Percentiles rank a stretch among this genome's conserved stretches.
These are phyloP conservation scores for Trichoderma hamatum DNA, from an alignment of 2,329 filamentous ascomycete genomes.

Conservation along the genomic window DNA sequence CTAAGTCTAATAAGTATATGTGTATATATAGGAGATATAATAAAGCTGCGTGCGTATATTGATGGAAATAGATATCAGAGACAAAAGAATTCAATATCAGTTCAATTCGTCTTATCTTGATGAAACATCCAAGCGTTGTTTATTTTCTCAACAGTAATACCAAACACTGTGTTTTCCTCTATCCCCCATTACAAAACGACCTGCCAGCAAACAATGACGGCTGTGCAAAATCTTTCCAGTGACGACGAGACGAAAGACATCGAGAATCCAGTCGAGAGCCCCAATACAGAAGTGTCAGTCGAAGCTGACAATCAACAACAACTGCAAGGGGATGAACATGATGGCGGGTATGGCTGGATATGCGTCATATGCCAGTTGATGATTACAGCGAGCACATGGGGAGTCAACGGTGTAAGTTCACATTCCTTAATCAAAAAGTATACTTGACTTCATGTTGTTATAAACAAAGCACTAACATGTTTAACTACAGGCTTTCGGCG, in stretches of 20 bases:
- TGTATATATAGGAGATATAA: background rate
- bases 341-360: slow-evolving; percentile 58
- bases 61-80: background rate
- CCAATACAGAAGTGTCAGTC: background rate
- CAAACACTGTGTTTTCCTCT: background rate
- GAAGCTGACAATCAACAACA: background rate
- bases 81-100: background rate
- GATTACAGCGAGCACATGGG: slow-evolving; percentile 46
- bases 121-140: too few species aligned
- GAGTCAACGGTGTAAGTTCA: slow-evolving; percentile 43
- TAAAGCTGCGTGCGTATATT: background rate
- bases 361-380: slow-evolving; percentile 38
- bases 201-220: background rate
- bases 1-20: background rate
- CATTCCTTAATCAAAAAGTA: too few species aligned
- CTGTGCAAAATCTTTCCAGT: background rate
- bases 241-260: slow-evolving; percentile 2
- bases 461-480: background rate
- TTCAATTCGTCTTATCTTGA: background rate
- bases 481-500: slow-evolving; percentile 38
- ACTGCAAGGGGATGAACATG: slow-evolving; percentile 27
- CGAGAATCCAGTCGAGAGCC: background rate
- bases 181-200: too few species aligned
- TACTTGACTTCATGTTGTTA: too few species aligned
- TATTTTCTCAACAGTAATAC: background rate